These are phyloP conservation scores for Bryum argenteum DNA, from an alignment of 225 moss, liverwort and hornwort genomes.

Conservation along the genomic window DNA sequence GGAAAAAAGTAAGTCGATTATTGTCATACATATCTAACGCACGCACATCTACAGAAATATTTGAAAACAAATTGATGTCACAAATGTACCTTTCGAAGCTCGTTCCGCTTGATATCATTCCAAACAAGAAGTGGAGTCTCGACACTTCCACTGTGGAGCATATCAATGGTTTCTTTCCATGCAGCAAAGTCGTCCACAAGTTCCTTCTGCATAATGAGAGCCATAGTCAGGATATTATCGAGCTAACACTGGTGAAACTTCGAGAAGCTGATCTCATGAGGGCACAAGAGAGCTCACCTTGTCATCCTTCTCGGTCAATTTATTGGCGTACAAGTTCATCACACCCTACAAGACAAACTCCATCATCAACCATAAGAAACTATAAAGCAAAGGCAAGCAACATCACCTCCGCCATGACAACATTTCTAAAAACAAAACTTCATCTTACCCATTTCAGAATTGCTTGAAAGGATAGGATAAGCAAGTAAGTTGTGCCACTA, in stretches of 20 bases:
- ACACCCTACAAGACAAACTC: conserved; percentile 67
- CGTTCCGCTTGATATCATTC: conserved; percentile 91
- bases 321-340: conserved; percentile 81
- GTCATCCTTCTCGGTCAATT: conserved; percentile 63
- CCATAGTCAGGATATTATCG: conserved; percentile 16
- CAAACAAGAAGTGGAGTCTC: conserved; percentile 96
- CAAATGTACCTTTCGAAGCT: conserved; percentile 72
- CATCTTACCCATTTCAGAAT: background rate
- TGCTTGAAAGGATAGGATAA: background rate
- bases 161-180: conserved; percentile 85
- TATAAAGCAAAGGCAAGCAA: conserved; percentile 3
- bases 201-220: conserved; percentile 46
- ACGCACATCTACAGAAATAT: conserved; percentile 4
- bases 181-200: conserved; percentile 66
- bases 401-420: background rate
- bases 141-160: conserved; percentile 69
- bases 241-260: background rate
- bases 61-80: conserved; percentile 6
- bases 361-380: conserved; percentile 26
- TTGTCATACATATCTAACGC: background rate
- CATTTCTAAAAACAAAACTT: background rate
- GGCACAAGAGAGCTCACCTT: conserved; percentile 46
- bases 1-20: too few species aligned
- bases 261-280: background rate
- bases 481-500: conserved; percentile 19